Evolutionary conservation across 2,329 filamentous ascomycete species (phyloP).

Genomic region (Nigrograna mackinnonii): DNA sequence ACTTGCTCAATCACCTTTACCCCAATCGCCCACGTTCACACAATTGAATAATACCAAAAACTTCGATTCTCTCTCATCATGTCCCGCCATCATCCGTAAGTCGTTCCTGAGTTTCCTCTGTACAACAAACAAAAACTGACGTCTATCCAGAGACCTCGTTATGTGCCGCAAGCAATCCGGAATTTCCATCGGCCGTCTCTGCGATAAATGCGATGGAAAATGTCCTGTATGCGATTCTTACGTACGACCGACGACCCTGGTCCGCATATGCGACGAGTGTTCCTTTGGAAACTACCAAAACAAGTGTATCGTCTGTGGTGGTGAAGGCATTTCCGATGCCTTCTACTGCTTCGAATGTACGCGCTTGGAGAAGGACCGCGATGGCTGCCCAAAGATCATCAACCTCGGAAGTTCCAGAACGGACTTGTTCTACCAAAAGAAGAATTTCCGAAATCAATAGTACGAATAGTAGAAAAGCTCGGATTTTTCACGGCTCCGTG

Average conservation of each 20-base stretch:
- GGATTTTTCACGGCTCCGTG: too few relatives aligned
- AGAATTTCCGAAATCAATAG: constrained; percentile 66
- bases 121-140: constrained; percentile 18
- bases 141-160: constrained; percentile 75
- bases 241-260: constrained; percentile 94
- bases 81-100: constrained; percentile 93
- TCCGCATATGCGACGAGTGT: constrained; percentile 99
- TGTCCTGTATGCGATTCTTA: constrained; percentile 99
- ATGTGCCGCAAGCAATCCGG: constrained; percentile 99
- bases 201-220: constrained; percentile 99
- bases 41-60: too few relatives aligned
- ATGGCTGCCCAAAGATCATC: constrained; percentile 99
- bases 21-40: too few relatives aligned
- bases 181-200: constrained; percentile 97
- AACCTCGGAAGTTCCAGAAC: constrained; percentile 95
- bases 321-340: constrained; percentile 95
- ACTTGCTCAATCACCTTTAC: too few relatives aligned
- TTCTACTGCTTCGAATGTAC: constrained; percentile 99
- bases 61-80: too few relatives aligned
- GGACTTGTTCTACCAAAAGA: constrained; percentile 82
- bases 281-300: constrained; percentile 99
- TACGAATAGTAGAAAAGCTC: too few relatives aligned
- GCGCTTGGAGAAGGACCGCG: constrained; percentile 91
- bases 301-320: constrained; percentile 98
- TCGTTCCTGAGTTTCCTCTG: constrained; percentile 19